Base-by-base conservation (phyloP, 352 stramenopile genomes). In the Albugo laibachii region DNA sequence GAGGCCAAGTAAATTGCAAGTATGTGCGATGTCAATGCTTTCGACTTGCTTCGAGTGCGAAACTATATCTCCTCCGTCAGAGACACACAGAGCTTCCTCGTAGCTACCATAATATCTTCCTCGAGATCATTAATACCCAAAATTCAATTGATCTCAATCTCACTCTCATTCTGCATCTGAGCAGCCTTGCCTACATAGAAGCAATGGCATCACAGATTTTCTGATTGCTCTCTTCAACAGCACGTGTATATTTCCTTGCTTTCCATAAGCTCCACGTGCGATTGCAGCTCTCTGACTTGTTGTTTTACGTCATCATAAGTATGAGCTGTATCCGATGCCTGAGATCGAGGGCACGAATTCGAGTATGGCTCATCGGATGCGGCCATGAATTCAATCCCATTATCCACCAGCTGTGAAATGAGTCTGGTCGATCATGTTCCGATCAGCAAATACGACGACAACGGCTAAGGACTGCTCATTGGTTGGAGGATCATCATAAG, bases 401-500 rank as follows among this genome's bases (percentile, higher is more conserved):
- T n/a, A n/a, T n/a, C n/a, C n/a, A n/a, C n/a, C n/a, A n/a, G n/a
- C n/a, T n/a, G n/a, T n/a, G n/a, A n/a, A n/a, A n/a, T n/a, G n/a
- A n/a, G n/a, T n/a, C n/a, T 31, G 24, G 24, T 31, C 24, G 3
- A 31, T 31, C 24, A 8, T 31, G 8, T 31, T 31, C 8, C 24
- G 24, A 43, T 43, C 8, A 8, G 55, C 53, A 36, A 54, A 83
- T 53, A 87, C 69, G 53, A 84, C 84, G 14, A 82, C 71, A 16
- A 87, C 74, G 5, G 74, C 74, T n/a, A 66, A 73, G 0, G 69
- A 67, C 44, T 72, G 68, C n/a, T 66, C 74, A 49, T 80, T 69
- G 52, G 82, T 72, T 18, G 65, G 69, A 36, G 84, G 54, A 34
- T 86, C 70, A 36, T 86, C 74, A 48, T 79, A 83, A 55, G 70